phyloP scores from a whole-genome alignment of 2,329 filamentous ascomycete genomes.

The Pyrenochaeta sp. region DNA sequence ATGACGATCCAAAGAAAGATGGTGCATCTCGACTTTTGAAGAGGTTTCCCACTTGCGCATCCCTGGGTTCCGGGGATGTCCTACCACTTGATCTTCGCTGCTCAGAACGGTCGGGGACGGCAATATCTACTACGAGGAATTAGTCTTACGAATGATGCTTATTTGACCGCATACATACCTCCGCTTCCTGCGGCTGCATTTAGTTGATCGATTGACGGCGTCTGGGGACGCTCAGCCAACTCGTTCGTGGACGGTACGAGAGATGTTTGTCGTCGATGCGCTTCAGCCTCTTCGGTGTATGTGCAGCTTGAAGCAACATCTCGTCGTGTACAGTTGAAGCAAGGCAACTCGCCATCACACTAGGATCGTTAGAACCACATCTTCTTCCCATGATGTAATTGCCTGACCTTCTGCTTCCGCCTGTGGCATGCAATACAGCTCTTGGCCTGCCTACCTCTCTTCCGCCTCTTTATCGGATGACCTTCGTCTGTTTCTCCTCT shows the following conservation, averaged over 20 bases:
- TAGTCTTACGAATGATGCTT: background rate
- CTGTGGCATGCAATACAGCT: constrained; percentile 23
- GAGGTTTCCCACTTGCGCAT: constrained; percentile 23
- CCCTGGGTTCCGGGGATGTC: constrained; percentile 8
- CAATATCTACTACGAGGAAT: background rate
- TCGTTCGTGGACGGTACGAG: background rate
- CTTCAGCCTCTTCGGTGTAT: constrained; percentile 18
- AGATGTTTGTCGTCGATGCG: constrained; percentile 7
- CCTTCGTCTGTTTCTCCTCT: constrained; percentile 1
- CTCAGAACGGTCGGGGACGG: background rate
- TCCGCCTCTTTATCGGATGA: constrained; percentile 13
- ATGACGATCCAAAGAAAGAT: constrained; percentile 27
- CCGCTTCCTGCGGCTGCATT: background rate
- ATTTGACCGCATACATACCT: background rate
- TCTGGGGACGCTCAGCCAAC: background rate
- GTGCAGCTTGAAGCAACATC: constrained; percentile 17
- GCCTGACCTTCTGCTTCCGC: constrained; percentile 24
- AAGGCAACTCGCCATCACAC: constrained; percentile 25
- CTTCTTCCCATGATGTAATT: constrained; percentile 1
- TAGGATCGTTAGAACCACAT: constrained; percentile 2
- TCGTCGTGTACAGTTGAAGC: constrained; percentile 23
- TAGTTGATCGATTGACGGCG: background rate
- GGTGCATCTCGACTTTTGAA: constrained; percentile 25
- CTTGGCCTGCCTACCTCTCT: constrained; percentile 22
- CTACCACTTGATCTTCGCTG: constrained; percentile 3